phyloP scores from a whole-genome alignment of 768 basidiomycete genomes.

The Kwoniella bestiolae region DNA sequence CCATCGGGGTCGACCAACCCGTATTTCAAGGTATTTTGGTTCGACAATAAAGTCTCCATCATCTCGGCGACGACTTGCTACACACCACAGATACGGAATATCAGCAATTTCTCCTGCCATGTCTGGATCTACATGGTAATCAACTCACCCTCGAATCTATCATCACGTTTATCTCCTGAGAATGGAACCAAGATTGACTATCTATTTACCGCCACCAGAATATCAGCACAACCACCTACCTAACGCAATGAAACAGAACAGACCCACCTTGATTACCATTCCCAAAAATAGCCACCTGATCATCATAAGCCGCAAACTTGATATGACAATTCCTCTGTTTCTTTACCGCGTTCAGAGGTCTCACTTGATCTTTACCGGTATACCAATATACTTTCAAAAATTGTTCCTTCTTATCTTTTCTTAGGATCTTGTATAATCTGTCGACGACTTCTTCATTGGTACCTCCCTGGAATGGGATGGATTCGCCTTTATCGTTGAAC shows the following conservation, averaged over 20 bases:
- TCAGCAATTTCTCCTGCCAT: no score
- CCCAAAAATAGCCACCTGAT: constrained; percentile 68
- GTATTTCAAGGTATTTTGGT: constrained; percentile 64
- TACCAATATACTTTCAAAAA: constrained; percentile 60
- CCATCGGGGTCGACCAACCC: constrained; percentile 64
- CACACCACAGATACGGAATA: not conserved
- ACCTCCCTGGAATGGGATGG: constrained; percentile 71
- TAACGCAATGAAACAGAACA: not conserved
- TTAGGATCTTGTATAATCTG: constrained; percentile 64
- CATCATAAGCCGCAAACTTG: constrained; percentile 72
- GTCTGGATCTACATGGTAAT: no score
- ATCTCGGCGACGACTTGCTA: constrained; percentile 63
- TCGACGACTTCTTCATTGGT: constrained; percentile 73
- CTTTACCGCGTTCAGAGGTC: constrained; percentile 68
- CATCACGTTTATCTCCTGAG: constrained; percentile 71
- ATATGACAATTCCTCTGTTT: constrained; percentile 76
- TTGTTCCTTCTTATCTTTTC: constrained; percentile 61
- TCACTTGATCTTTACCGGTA: constrained; percentile 70
- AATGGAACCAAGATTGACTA: constrained; percentile 74
- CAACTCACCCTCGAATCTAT: constrained; percentile 62
- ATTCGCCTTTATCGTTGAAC: constrained; percentile 67
- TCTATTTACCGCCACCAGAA: constrained; percentile 56
- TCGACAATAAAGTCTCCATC: constrained; percentile 60
- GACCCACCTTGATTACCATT: constrained; percentile 69
- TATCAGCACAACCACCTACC: not conserved